These are phyloP conservation scores for Brasilioporus rufonigricans DNA, from an alignment of 768 basidiomycete species.

Conservation along the genomic window DNA sequence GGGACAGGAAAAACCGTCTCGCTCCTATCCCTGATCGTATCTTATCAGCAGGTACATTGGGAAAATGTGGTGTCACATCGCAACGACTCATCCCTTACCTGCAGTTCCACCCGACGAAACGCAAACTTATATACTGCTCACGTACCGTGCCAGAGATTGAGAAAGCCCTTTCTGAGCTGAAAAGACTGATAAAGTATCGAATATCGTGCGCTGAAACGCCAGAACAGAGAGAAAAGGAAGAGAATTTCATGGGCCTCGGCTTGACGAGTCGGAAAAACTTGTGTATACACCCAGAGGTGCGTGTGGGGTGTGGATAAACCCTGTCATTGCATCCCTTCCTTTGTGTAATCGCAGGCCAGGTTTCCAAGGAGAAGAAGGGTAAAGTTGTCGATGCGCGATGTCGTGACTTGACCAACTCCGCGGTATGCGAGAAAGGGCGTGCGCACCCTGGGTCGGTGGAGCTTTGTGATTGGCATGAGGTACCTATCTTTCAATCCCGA, in stretches of 20 bases:
- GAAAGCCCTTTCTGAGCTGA: slow-evolving; percentile 94
- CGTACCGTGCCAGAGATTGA: slow-evolving; percentile 99
- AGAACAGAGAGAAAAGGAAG: slow-evolving; percentile 75
- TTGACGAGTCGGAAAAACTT: slow-evolving; percentile 95
- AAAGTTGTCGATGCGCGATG: slow-evolving; percentile 96
- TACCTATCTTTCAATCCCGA: slow-evolving; percentile 33
- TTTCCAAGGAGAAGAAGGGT: slow-evolving; percentile 97
- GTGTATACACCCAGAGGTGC: slow-evolving; percentile 91
- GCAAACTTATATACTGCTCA: slow-evolving; percentile 98
- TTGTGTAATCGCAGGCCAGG: slow-evolving; percentile 43
- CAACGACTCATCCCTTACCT: neutral
- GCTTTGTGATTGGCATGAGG: slow-evolving; percentile 95
- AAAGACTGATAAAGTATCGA: slow-evolving; percentile 90
- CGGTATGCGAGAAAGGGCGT: slow-evolving; percentile 78
- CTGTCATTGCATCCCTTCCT: neutral
- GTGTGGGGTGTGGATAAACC: slow-evolving; percentile 12
- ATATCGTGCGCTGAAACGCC: slow-evolving; percentile 67
- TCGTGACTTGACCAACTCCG: slow-evolving; percentile 88
- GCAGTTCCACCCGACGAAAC: slow-evolving; percentile 87
- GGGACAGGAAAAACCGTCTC: slow-evolving; percentile 99
- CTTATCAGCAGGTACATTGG: slow-evolving; percentile 83
- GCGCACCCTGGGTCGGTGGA: slow-evolving; percentile 87
- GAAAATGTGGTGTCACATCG: neutral
- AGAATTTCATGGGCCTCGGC: slow-evolving; percentile 82
- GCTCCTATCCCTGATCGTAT: slow-evolving; percentile 90